Conservation (phyloP, 805 yeast genomes). For the Candida coquimbonensis region DNA sequence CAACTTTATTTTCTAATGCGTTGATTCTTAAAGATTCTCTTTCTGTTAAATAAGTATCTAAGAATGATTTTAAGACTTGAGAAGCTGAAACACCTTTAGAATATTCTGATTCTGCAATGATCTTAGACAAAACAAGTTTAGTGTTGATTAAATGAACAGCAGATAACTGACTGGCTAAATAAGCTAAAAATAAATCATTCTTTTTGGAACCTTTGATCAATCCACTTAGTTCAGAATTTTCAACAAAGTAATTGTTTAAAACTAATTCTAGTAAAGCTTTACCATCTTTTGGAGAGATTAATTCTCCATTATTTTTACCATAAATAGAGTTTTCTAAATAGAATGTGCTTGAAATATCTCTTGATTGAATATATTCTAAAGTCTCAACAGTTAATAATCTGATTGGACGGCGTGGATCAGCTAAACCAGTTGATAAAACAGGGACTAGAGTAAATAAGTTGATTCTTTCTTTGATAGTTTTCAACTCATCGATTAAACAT, state of each 20-base stretch:
- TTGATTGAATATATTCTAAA: slow-evolving; percentile 30
- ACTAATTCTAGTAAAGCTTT: slow-evolving; percentile 34
- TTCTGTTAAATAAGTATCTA: slow-evolving; percentile 38
- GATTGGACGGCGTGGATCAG: slow-evolving; percentile 42
- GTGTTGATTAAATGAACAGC: slow-evolving; percentile 44
- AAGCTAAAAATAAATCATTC: slow-evolving; percentile 54
- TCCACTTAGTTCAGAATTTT: slow-evolving; percentile 38
- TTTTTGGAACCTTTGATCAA: slow-evolving; percentile 40
- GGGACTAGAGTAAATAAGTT: slow-evolving; percentile 54
- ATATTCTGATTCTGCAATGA: slow-evolving; percentile 31
- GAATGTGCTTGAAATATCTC: slow-evolving; percentile 31
- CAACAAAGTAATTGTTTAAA: slow-evolving; percentile 41
- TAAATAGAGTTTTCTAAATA: slow-evolving; percentile 52
- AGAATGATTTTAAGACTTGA: slow-evolving; percentile 37
- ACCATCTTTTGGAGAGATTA: slow-evolving; percentile 64
- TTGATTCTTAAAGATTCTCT: slow-evolving; percentile 38
- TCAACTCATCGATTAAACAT: slow-evolving; percentile 28
- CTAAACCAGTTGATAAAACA: slow-evolving; percentile 44
- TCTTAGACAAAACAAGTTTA: slow-evolving; percentile 43
- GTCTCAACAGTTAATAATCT: slow-evolving; percentile 38
- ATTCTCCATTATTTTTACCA: slow-evolving; percentile 42
- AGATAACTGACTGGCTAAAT: slow-evolving; percentile 63
- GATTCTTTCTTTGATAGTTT: slow-evolving; percentile 29
- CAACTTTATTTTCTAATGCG: slow-evolving; percentile 42
- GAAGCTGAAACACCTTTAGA: slow-evolving; percentile 41